A percentile compares a stretch with the other conserved stretches of the same genome.
Conservation (phyloP, 2,329 filamentous ascomycete genomes). For the Pyricularia sp. region DNA sequence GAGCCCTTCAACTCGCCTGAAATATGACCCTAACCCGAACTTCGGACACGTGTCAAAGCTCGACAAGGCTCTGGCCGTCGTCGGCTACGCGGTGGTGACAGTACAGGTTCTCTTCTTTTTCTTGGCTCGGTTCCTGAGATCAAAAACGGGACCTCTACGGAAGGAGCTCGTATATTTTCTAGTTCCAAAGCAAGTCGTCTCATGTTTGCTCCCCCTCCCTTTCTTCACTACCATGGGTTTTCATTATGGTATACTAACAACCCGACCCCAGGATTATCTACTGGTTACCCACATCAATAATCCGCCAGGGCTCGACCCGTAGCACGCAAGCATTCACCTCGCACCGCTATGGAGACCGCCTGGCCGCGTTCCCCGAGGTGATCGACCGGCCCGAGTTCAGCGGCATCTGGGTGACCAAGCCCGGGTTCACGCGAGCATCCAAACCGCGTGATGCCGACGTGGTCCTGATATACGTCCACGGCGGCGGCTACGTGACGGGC, state of each 20-base stretch:
- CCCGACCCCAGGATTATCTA: neutral
- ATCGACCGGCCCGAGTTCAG: neutral
- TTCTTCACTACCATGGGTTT: neutral
- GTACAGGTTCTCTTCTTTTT: neutral
- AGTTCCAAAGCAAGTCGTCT: neutral
- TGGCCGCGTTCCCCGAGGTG: neutral
- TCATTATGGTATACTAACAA: neutral
- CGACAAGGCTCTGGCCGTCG: neutral
- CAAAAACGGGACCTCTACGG: neutral
- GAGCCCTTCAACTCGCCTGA: neutral
- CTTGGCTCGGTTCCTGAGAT: neutral
- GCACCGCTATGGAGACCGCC: neutral
- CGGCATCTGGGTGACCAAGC: constrained; percentile 2
- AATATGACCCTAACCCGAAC: neutral
- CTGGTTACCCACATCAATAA: neutral
- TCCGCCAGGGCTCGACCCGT: neutral
- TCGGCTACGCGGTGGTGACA: neutral
- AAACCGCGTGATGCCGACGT: neutral
- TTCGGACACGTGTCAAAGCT: neutral
- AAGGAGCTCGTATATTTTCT: neutral
- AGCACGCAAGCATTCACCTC: neutral
- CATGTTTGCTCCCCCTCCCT: neutral
- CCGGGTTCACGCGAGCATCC: neutral
- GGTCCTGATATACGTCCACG: neutral
- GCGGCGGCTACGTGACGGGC: neutral